These are phyloP conservation scores for Chalara sp. DNA, from an alignment of 2,329 filamentous ascomycete genomes.

Conservation along the genomic window DNA sequence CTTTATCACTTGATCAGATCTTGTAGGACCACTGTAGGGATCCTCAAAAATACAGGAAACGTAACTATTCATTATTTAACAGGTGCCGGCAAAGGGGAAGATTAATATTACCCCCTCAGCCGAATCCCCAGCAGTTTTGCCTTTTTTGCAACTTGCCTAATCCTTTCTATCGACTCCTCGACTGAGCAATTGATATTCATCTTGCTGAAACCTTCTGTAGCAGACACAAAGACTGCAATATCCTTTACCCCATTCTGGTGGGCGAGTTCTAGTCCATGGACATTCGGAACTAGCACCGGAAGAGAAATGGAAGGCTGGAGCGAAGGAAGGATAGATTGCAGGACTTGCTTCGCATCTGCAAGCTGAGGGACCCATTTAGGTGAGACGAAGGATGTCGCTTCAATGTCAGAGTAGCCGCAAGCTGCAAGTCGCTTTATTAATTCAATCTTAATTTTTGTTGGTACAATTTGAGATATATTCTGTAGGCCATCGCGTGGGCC, in stretches of 20 bases:
- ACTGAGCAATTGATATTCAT: constrained; percentile 55
- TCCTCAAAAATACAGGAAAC: constrained; percentile 50
- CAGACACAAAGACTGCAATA: constrained; percentile 50
- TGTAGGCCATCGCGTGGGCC: constrained; percentile 64
- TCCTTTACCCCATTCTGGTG: constrained; percentile 15
- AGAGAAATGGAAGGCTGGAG: constrained; percentile 3
- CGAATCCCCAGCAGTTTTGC: constrained; percentile 36
- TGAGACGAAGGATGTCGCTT: constrained; percentile 61
- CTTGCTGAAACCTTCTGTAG: constrained; percentile 49
- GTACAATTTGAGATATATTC: constrained; percentile 55
- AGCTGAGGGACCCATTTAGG: constrained; percentile 64
- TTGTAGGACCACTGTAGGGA: constrained; percentile 36
- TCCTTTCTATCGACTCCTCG: constrained; percentile 43
- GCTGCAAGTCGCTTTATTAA: constrained; percentile 49
- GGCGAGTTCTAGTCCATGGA: constrained; percentile 43
- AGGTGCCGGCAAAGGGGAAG: no score
- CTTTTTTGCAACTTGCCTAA: constrained; percentile 38
- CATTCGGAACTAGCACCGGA: constrained; percentile 43
- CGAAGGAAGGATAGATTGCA: constrained; percentile 20
- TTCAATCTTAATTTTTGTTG: constrained; percentile 55
- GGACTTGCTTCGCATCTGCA: constrained; percentile 46
- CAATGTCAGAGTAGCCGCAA: constrained; percentile 54
- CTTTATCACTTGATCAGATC: constrained; percentile 24
- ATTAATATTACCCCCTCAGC: constrained; percentile 36
- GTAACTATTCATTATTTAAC: constrained; percentile 26